A percentile compares a stretch with the other conserved stretches of the same genome.
Conservation (phyloP, 2,329 filamentous ascomycete species). For the Hirsutella minnesotensis region DNA sequence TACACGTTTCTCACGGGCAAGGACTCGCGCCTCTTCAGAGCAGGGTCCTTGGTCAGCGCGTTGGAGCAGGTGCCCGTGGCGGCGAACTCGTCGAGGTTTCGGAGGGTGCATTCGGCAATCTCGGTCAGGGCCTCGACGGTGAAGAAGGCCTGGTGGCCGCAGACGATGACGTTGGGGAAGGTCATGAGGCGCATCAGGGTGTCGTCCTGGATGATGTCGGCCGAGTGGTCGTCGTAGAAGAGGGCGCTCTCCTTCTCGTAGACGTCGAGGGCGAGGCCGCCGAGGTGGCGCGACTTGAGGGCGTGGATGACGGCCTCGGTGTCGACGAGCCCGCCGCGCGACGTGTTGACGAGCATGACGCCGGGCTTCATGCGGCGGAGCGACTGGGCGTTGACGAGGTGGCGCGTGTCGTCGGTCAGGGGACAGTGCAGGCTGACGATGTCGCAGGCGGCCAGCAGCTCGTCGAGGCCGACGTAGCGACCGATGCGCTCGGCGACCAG, state of each 20-base stretch:
- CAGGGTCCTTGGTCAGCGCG: slow-evolving; percentile 17
- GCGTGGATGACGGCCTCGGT: slow-evolving; percentile 46
- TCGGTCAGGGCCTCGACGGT: slow-evolving; percentile 52
- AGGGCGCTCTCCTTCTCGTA: slow-evolving; percentile 53
- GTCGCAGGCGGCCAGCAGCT: slow-evolving; percentile 43
- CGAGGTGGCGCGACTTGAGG: slow-evolving; percentile 47
- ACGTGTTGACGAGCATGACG: slow-evolving; percentile 55
- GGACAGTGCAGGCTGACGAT: slow-evolving; percentile 57
- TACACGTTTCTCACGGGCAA: slow-evolving; percentile 11
- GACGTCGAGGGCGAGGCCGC: slow-evolving; percentile 54
- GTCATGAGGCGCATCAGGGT: slow-evolving; percentile 54
- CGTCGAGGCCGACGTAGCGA: slow-evolving; percentile 37
- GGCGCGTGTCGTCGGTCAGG: slow-evolving; percentile 44
- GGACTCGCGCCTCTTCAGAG: not conserved
- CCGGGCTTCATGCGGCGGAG: slow-evolving; percentile 45
- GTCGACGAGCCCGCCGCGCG: slow-evolving; percentile 52
- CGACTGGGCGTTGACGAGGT: slow-evolving; percentile 45
- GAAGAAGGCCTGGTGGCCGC: slow-evolving; percentile 59
- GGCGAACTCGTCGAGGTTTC: slow-evolving; percentile 38
- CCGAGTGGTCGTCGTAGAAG: slow-evolving; percentile 55
- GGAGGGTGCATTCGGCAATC: slow-evolving; percentile 48
- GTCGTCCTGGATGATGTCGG: slow-evolving; percentile 55
- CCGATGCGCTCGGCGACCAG: slow-evolving; percentile 38
- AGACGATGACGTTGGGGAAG: slow-evolving; percentile 56
- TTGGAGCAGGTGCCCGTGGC: slow-evolving; percentile 19